Base-by-base conservation (phyloP, 2,329 filamentous ascomycete genomes). In the Lasiodiplodia hormozganensis region DNA sequence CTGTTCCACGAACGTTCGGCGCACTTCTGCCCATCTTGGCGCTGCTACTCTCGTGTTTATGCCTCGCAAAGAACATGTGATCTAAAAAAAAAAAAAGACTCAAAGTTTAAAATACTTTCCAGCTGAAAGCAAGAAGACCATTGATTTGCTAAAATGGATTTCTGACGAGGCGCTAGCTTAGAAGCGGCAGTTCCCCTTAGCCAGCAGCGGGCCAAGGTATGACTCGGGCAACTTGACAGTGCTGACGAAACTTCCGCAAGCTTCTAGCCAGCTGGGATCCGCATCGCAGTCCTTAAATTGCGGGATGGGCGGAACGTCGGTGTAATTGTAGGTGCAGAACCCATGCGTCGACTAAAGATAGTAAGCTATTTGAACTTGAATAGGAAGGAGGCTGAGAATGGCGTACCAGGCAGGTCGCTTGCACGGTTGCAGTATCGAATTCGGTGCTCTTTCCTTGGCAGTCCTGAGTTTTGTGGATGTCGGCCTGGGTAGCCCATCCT, bases 241-340 rank as follows among this genome's bases (percentile, higher is more conserved):
- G 10, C 56, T 60, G 36, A 60, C 56, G 4, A 11, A 60, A 16
- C 56, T 60, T 3, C 56, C 28, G 36, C 56, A 60, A n/a, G 53
- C 21, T 14, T 56, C 53, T 7, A 56, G 28, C 53, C 53, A 56
- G 18, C 53, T 56, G 10, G 25, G n/a, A 16, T 60, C 56, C 8
- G 36, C n/a, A 3, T 60, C 56, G 23, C 56, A 60, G 31, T 60
- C 56, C 34, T n/a, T n/a, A 34, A 60, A 60, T 34, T 60, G 34
- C 11, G 56, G 36, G 11, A 14, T 60, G n/a, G 34, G n/a, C 31
- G 31, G 31, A 34, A 34, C 31, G 18, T 21, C 25, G 23, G 14
- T 38, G 36, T 60, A 60, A 34, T 60, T 60, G 56, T 60, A 60
- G 11, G 56, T 60, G 36, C 56, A 60, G 56, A 60, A 60, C 5